A percentile compares a stretch with the other conserved stretches of the same genome.
Conservation (phyloP, 331 rosid species). For the Saraca asoca region DNA sequence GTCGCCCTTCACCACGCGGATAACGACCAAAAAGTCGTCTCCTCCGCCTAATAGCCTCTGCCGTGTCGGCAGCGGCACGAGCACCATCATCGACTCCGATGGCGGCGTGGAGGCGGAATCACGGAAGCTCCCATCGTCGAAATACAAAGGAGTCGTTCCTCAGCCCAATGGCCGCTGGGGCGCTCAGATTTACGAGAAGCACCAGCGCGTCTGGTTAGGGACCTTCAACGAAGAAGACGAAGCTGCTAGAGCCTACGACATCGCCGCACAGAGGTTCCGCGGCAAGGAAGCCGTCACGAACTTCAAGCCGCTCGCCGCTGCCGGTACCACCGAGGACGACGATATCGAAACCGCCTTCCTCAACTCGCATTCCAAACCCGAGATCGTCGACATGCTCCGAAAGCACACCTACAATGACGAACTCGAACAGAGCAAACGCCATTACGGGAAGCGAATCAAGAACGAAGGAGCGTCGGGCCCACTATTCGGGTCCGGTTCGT, state of each 20-base stretch:
- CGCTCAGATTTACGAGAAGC: conserved; percentile 99
- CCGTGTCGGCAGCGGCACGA: conserved; percentile 79
- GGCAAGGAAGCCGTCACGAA: conserved; percentile 92
- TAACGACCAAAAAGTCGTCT: conserved; percentile 21
- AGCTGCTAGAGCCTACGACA: conserved; percentile 87
- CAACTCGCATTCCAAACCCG: conserved; percentile 76
- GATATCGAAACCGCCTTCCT: conserved; percentile 61
- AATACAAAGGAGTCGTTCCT: conserved; percentile 91
- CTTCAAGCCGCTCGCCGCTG: conserved; percentile 53
- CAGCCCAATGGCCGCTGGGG: conserved; percentile 99
- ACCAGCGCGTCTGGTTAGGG: conserved; percentile 96
- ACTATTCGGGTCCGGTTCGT: background rate
- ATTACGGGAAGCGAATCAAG: conserved; percentile 36
- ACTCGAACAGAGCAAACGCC: conserved; percentile 75
- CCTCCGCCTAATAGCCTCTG: conserved; percentile 49
- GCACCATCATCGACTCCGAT: conserved; percentile 66
- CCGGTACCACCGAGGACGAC: conserved; percentile 20
- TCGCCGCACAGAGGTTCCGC: conserved; percentile 84
- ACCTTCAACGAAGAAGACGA: conserved; percentile 92
- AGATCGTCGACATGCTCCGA: conserved; percentile 93
- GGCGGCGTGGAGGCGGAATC: conserved; percentile 71
- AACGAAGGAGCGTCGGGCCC: no score
- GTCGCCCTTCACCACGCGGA: background rate
- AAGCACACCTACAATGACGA: conserved; percentile 95
- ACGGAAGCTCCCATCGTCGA: conserved; percentile 78